Evolutionary conservation across 495 filamentous ascomycete genomes (phyloP).

Genomic region (Lophiostoma macrostomum): DNA sequence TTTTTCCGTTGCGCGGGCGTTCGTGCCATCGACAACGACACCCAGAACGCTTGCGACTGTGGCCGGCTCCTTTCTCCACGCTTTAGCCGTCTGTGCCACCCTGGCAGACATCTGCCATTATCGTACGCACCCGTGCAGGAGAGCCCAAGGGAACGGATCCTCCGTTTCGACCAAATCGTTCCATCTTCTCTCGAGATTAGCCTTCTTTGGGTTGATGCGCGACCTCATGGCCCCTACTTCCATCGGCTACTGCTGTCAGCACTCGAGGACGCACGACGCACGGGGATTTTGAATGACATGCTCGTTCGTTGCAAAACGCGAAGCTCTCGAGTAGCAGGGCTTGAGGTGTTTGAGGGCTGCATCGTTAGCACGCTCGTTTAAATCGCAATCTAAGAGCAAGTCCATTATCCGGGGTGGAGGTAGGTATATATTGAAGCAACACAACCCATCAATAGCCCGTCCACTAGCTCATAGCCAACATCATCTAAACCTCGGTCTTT

Average conservation of each 20-base stretch:
- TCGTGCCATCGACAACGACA: no score
- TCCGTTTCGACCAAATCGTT: not conserved
- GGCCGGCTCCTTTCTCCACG: no score
- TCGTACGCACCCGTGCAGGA: not conserved
- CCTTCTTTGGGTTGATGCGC: no score
- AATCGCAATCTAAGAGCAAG: not conserved
- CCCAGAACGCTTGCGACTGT: no score
- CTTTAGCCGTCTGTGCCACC: constrained; percentile 18
- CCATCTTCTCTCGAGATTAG: not conserved
- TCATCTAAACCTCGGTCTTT: not conserved
- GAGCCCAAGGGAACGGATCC: constrained; percentile 5
- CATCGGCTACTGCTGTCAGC: constrained; percentile 11
- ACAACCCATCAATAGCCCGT: constrained; percentile 3
- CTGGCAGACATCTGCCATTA: constrained; percentile 2
- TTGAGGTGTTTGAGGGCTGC: constrained; percentile 10
- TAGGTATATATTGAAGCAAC: constrained; percentile 22
- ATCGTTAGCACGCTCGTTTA: no score
- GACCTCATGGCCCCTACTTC: no score
- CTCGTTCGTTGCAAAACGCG: no score
- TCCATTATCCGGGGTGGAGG: not conserved
- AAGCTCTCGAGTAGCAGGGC: no score
- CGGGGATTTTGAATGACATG: no score
- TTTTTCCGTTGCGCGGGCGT: no score
- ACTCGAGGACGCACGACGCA: constrained; percentile 6
- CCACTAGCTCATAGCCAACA: constrained; percentile 1